phyloP scores from a whole-genome alignment of 257 asterid species.

The Sherardia arvensis region DNA sequence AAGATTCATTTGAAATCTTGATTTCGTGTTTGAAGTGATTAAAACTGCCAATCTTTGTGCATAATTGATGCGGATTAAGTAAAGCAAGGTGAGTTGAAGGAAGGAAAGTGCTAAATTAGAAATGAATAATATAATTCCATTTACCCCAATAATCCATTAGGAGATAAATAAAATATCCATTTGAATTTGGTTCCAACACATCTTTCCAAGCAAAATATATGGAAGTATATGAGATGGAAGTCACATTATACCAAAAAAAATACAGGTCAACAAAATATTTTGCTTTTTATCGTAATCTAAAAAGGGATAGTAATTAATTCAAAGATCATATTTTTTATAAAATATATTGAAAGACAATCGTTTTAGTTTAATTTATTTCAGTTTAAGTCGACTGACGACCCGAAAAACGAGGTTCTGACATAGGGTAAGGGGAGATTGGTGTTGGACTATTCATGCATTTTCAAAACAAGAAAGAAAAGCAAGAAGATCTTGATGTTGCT shows the following conservation, averaged over 20 bases:
- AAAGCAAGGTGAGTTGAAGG: neutral
- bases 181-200: neutral
- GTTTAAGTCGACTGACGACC: too few species aligned
- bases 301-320: too few species aligned
- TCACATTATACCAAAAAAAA: too few species aligned
- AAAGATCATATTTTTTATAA: too few species aligned
- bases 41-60: slow-evolving; percentile 5
- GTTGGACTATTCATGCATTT: neutral
- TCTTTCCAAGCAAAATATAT: neutral
- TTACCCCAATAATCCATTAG: neutral
- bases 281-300: too few species aligned
- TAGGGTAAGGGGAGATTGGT: too few species aligned
- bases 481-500: slow-evolving; percentile 3
- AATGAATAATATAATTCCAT: neutral
- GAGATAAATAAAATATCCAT: neutral
- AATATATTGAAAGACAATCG: too few species aligned
- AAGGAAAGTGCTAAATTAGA: neutral
- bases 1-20: neutral
- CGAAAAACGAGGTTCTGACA: too few species aligned
- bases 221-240: slow-evolving; percentile 1
- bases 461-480: slow-evolving; percentile 6
- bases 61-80: slow-evolving; percentile 13
- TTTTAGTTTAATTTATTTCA: too few species aligned
- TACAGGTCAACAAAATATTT: too few species aligned
- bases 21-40: neutral